A percentile compares a stretch with the other conserved stretches of the same genome.
Conservation (phyloP, 2,329 filamentous ascomycete genomes). For the Clonostachys byssicola region DNA sequence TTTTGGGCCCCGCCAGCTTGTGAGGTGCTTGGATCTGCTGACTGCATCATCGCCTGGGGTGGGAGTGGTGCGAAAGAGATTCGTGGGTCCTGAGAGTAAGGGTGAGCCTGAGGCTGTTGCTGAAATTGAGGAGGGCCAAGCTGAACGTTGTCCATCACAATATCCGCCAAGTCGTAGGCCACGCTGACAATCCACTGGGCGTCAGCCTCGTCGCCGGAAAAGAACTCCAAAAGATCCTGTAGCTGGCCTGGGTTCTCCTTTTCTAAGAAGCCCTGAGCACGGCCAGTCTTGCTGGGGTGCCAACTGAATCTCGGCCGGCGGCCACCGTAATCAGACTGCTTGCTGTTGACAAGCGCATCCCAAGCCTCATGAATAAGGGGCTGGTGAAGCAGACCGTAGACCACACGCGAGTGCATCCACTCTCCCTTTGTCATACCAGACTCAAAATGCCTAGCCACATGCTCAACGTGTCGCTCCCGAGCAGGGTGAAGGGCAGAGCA, state of each 20-base stretch:
- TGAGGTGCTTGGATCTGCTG: slow-evolving; percentile 6
- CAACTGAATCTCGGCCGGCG: slow-evolving; percentile 59
- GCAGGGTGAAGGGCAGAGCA: slow-evolving; percentile 60
- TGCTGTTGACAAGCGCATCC: slow-evolving; percentile 48
- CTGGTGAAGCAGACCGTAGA: slow-evolving; percentile 65
- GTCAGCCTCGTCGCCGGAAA: slow-evolving; percentile 52
- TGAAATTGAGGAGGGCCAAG: slow-evolving; percentile 21
- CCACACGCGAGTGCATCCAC: slow-evolving; percentile 66
- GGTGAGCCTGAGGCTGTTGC: slow-evolving; percentile 15
- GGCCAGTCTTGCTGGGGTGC: slow-evolving; percentile 51
- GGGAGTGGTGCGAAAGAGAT: slow-evolving; percentile 23
- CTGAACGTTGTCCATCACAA: slow-evolving; percentile 29
- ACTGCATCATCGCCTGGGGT: slow-evolving; percentile 16
- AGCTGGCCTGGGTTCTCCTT: slow-evolving; percentile 60
- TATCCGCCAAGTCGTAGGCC: slow-evolving; percentile 53
- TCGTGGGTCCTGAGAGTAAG: slow-evolving; percentile 17
- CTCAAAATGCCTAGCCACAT: slow-evolving; percentile 66
- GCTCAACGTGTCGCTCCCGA: slow-evolving; percentile 63
- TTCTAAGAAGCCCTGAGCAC: slow-evolving; percentile 54
- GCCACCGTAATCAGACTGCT: slow-evolving; percentile 49
- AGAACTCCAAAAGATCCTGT: slow-evolving; percentile 62
- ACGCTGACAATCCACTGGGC: slow-evolving; percentile 52
- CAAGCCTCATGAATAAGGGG: slow-evolving; percentile 57
- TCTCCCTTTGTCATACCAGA: slow-evolving; percentile 57
- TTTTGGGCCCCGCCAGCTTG: slow-evolving; percentile 6